Base-by-base conservation (phyloP, 768 basidiomycete species). In the Lepiota venenata region DNA sequence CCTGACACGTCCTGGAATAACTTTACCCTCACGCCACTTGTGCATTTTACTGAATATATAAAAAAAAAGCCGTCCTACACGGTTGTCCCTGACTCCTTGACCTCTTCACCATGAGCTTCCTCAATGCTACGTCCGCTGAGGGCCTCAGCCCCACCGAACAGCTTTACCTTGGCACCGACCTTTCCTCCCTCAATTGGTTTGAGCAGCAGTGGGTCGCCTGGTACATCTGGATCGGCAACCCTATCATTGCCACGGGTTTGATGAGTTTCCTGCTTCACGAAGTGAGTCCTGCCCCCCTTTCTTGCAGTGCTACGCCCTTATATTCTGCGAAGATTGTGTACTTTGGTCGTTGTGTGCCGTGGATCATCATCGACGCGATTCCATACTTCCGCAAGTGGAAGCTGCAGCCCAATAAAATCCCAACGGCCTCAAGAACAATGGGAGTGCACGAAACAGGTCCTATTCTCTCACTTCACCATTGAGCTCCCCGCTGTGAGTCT, bases 321-420 rank as follows among this genome's bases (percentile, higher is more conserved):
- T 53, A 44, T 27, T 21, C 29, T 42, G 11, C 22, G 2, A 57
- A 97, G 95, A 71, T 93, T 64, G 92, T 98, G 8, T 99, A 99
- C 74, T 99, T 99, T 65, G 97, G 96, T 37, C 89, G 97, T 20
- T 87, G 87, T 59, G 69, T 98, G 15, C 97, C 95, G 0, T 97
- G 93, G 92, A 88, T 98, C 61, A 89, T 97, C 70, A 87, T 98
- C 67, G 97, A 99, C 71, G 75, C 85, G 2, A 91, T 94, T 32
- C 93, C 93, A 1, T 98, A 93, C 74, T 99, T 98, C 74, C 81
- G 82, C 44, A 78, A 82, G 70, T 98, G 91, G 91, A 98, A 98
- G 70, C 77, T 98, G 3, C 96, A 98, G 67, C 85, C 91, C 3
- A 79, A 66, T 60, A 98, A 98, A 69, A 62, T 91, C 2, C 93